These are phyloP conservation scores for Aspergillus asperescens DNA, from an alignment of 495 filamentous ascomycete species.

Conservation along the genomic window DNA sequence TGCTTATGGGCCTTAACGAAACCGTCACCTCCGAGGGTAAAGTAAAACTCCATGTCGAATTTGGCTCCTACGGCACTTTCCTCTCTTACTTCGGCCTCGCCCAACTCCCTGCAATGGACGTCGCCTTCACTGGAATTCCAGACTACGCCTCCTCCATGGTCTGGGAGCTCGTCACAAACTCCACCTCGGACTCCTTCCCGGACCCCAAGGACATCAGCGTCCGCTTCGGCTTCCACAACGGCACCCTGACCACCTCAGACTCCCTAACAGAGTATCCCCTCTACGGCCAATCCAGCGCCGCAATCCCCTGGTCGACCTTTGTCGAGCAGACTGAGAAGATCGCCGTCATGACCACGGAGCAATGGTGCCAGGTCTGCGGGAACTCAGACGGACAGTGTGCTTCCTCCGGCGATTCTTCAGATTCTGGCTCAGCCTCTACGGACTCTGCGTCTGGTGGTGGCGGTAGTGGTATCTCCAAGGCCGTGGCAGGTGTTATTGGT, in stretches of 20 bases:
- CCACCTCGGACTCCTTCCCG: constrained; percentile 36
- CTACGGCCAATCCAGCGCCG: constrained; percentile 32
- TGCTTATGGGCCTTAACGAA: constrained; percentile 40
- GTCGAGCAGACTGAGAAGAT: constrained; percentile 34
- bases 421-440: constrained; percentile 16
- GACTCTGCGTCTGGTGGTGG: constrained; percentile 3
- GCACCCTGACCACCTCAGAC: constrained; percentile 30
- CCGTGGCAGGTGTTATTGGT: constrained; percentile 55
- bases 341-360: constrained; percentile 31
- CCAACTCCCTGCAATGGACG: constrained; percentile 27
- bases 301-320: constrained; percentile 43
- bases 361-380: constrained; percentile 46
- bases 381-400: constrained; percentile 39
- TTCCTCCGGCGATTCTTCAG: constrained; percentile 9
- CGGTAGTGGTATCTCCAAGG: constrained; percentile 32
- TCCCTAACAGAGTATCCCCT: constrained; percentile 36
- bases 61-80: constrained; percentile 48
- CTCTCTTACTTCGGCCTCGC: constrained; percentile 51
- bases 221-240: constrained; percentile 52
- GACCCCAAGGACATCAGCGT: constrained; percentile 33
- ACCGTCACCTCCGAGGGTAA: constrained; percentile 36
- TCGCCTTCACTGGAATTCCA: constrained; percentile 44
- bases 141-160: constrained; percentile 51
- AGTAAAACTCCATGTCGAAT: constrained; percentile 42
- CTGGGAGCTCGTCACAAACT: constrained; percentile 50